Evolutionary conservation across 2,329 filamentous ascomycete species (phyloP), one percentile per base, ranked within the genome.

Genomic region (Shiraia sp.): DNA sequence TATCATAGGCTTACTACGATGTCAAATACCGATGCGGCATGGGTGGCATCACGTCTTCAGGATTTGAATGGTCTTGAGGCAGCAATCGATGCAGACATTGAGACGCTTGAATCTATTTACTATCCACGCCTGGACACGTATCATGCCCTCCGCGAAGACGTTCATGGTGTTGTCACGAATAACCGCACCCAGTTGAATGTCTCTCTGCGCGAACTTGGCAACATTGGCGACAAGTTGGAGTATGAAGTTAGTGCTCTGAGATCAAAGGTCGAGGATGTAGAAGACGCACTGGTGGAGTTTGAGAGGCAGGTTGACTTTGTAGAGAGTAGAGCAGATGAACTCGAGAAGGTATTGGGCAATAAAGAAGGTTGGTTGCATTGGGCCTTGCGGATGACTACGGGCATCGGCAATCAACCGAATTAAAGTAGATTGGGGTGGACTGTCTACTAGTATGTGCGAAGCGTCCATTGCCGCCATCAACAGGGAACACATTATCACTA

Each of bases 171-270:
- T 12, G 71, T 96, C 8, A 77, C 78, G 0, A 81, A 85, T 33
- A 87, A 95, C 69, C 81, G 85, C 28, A 77, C 78, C 15, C 77
- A 80, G 37, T 74, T 95, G 26, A 81, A 79, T 3, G 88, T 93
- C 61, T 79, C 79, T 12, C 75, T 90, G 47, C 86, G 86, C 65
- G 88, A 93, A 50, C 77, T 96, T 10, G 90, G 95, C 65, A 80
- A 86, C 15, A 75, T 95, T 27, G 83, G 86, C 2, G 89, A 90
- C 14, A 91, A 91, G 69, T 76, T 97, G 40, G 91, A 97, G 60
- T 97, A 97, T 68, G 92, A 96, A 73, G 85, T 96, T 47, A 82
- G 86, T 45, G 83, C 84, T 12, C 74, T 97, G n/a, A 78, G 83
- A 34, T 83, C 85, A 33, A 90, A 90, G 58, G 86, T 96, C 8